Evolutionary conservation across 495 filamentous ascomycete genomes (phyloP), one percentile per base, ranked within the genome.

Genomic region (Hypoxylon lenormandii): DNA sequence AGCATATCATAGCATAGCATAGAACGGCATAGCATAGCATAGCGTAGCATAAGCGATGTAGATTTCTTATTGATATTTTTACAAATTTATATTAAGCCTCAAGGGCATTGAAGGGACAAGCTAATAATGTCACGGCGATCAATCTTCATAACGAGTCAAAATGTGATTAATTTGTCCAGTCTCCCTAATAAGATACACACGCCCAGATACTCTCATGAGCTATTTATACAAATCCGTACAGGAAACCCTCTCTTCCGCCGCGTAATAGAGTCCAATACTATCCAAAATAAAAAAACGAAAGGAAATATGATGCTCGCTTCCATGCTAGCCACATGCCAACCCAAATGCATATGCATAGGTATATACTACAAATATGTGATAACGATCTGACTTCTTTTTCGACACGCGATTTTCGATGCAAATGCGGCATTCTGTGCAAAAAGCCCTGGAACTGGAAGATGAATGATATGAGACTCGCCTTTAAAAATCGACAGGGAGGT

Each of bases 281-380:
- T 8, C 15, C 42, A n/a, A 33, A 52, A 3, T 36, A 51, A 50
- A 23, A 53, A 37, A 18, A 53, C 26, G 22, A 56, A 56, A 55
- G 37, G 12, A 38, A 15, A 52, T 13, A 51, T 46, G 46, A 62
- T 68, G 58, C 65, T 58, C 65, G 65, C 65, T 68, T 16, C 52
- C 51, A 57, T 52, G 58, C 65, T 68, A 57, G 43, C 52, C 18
- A 51, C 56, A 68, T 61, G 64, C 64, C 40, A 51, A 51, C 62
- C 51, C 46, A 58, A 48, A 11, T 33, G 10, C 30, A 42, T 64
- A 43, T 15, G 16, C 16, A 45, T 48, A n/a, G n/a, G n/a, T n/a
- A 51, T 30, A 40, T 60, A 58, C 49, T 57, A 58, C 42, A 58
- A 58, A 55, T 28, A 57, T 40, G 52, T 48, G 51, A 23, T 22